Evolutionary conservation across 805 yeast genomes (phyloP).

Genomic region (Schwanniomyces occidentalis): DNA sequence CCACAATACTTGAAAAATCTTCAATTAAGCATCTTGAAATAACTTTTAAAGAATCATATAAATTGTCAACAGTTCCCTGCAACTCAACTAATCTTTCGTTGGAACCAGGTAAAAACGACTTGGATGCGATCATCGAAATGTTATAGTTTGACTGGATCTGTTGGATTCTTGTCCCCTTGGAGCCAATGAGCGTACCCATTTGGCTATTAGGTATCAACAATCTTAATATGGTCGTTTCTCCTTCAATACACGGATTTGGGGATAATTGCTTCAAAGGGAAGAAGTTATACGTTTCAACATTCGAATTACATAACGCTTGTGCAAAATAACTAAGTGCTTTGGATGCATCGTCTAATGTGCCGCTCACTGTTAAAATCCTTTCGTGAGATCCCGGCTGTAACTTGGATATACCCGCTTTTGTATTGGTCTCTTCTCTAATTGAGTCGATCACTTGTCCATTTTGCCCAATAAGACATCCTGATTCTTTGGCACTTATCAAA

Average conservation of each 20-base stretch:
- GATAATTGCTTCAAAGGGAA: constrained; percentile 63
- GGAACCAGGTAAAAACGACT: constrained; percentile 76
- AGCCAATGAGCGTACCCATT: constrained; percentile 87
- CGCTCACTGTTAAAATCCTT: constrained; percentile 77
- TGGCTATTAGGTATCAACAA: constrained; percentile 79
- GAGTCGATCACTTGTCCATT: constrained; percentile 77
- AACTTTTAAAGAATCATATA: constrained; percentile 56
- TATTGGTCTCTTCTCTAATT: constrained; percentile 70
- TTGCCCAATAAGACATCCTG: constrained; percentile 87
- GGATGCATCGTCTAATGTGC: constrained; percentile 67
- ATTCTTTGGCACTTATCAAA: constrained; percentile 79
- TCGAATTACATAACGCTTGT: constrained; percentile 54
- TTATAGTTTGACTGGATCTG: constrained; percentile 65
- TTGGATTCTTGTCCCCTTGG: constrained; percentile 78
- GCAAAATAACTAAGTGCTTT: constrained; percentile 71
- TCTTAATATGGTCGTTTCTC: constrained; percentile 58
- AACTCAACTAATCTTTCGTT: constrained; percentile 85
- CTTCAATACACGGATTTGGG: constrained; percentile 51
- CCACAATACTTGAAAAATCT: constrained; percentile 67
- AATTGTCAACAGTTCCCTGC: constrained; percentile 71
- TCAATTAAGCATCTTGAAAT: constrained; percentile 73
- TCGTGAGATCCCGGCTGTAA: constrained; percentile 80
- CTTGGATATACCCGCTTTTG: constrained; percentile 85
- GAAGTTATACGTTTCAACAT: constrained; percentile 44
- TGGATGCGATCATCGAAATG: constrained; percentile 85